Evolutionary conservation across 768 basidiomycete genomes (phyloP).

Genomic region (Phallus indusiatus): DNA sequence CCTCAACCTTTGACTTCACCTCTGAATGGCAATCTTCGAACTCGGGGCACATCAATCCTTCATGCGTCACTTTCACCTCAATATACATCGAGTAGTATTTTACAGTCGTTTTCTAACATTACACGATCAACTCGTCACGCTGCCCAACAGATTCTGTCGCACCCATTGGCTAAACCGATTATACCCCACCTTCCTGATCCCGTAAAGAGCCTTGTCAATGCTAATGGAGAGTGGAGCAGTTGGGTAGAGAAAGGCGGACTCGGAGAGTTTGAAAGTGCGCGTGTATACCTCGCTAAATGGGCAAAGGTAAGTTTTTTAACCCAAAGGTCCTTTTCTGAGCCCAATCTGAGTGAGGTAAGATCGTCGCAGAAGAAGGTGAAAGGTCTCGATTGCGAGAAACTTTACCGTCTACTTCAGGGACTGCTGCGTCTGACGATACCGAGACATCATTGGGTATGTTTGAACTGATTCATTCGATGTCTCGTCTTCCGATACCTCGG

Average conservation of each 20-base stretch:
- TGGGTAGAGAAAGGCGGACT: slow-evolving; percentile 92
- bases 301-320: slow-evolving; percentile 41
- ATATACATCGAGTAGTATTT: slow-evolving; percentile 55
- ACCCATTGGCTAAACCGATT: slow-evolving; percentile 92
- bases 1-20: slow-evolving; percentile 52
- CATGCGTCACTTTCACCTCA: slow-evolving; percentile 60
- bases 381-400: slow-evolving; percentile 75
- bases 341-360: slow-evolving; percentile 17
- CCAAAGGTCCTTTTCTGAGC: neutral
- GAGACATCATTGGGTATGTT: slow-evolving; percentile 78
- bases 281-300: slow-evolving; percentile 95
- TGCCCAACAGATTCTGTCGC: slow-evolving; percentile 89
- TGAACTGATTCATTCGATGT: slow-evolving; percentile 70
- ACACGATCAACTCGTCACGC: slow-evolving; percentile 89
- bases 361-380: slow-evolving; percentile 97
- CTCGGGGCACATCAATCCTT: slow-evolving; percentile 64
- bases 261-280: slow-evolving; percentile 92
- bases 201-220: slow-evolving; percentile 81
- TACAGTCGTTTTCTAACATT: slow-evolving; percentile 93
- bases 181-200: slow-evolving; percentile 94
- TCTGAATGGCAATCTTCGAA: slow-evolving; percentile 23
- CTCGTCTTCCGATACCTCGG: slow-evolving; percentile 74
- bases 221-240: slow-evolving; percentile 79
- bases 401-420: slow-evolving; percentile 44
- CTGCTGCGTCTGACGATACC: slow-evolving; percentile 30